These are phyloP conservation scores for Torrubiella hemipterigena DNA, from an alignment of 2,329 filamentous ascomycete species.

Conservation along the genomic window DNA sequence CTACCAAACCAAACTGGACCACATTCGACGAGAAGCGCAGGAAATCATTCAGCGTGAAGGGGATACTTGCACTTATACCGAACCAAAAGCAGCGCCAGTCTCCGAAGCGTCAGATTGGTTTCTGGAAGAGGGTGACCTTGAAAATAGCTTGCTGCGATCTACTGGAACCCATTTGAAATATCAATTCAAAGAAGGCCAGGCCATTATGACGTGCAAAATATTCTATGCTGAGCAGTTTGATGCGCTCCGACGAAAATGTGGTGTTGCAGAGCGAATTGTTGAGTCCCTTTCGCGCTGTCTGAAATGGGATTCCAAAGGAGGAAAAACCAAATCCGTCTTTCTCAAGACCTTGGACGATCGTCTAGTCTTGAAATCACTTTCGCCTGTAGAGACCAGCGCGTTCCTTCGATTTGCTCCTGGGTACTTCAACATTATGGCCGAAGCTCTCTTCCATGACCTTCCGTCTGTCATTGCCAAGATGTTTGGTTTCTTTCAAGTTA, in stretches of 20 bases:
- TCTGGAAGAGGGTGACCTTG: slow-evolving; percentile 59
- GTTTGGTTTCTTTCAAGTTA: slow-evolving; percentile 95
- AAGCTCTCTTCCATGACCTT: slow-evolving; percentile 87
- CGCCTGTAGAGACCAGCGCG: slow-evolving; percentile 81
- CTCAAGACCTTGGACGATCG: slow-evolving; percentile 92
- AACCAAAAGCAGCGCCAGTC: slow-evolving; percentile 16
- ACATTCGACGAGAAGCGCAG: slow-evolving; percentile 45
- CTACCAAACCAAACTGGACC: slow-evolving; percentile 68
- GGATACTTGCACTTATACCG: slow-evolving; percentile 16
- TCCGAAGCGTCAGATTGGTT: slow-evolving; percentile 26
- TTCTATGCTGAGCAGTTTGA: slow-evolving; percentile 99
- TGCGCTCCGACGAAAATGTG: slow-evolving; percentile 82
- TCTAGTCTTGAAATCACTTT: slow-evolving; percentile 83
- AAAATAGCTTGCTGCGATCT: slow-evolving; percentile 70
- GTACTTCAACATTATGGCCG: slow-evolving; percentile 95
- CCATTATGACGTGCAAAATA: slow-evolving; percentile 94
- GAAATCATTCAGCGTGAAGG: slow-evolving; percentile 25
- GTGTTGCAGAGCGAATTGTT: slow-evolving; percentile 84
- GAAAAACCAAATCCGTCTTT: slow-evolving; percentile 96
- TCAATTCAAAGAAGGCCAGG: slow-evolving; percentile 86
- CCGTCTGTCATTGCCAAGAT: slow-evolving; percentile 98
- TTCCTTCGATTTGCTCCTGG: slow-evolving; percentile 93
- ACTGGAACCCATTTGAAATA: slow-evolving; percentile 94
- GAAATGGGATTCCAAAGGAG: slow-evolving; percentile 96
- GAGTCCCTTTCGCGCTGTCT: slow-evolving; percentile 90